phyloP scores from a whole-genome alignment of 78 protist genomes.

The Creolimax fragrantissima region DNA sequence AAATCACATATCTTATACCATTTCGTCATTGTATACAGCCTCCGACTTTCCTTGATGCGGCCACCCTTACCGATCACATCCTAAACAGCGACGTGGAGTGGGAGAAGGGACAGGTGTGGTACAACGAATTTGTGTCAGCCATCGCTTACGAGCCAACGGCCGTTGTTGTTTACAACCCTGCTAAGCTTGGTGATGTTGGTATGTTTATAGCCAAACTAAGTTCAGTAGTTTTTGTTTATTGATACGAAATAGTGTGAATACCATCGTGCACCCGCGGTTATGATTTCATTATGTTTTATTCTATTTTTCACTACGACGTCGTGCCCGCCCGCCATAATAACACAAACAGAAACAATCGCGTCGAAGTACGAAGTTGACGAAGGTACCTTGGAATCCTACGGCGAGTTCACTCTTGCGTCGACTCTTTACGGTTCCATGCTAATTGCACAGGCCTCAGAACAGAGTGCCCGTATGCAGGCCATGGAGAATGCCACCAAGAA shows the following conservation, averaged over 20 bases:
- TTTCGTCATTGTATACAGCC: no score
- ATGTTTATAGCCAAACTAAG: neutral
- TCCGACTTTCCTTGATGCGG: slow-evolving; percentile 32
- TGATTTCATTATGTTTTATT: no score
- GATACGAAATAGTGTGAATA: neutral
- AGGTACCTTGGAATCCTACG: neutral
- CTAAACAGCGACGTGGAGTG: neutral
- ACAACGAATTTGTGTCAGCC: slow-evolving; percentile 20
- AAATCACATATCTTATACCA: no score
- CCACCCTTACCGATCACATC: slow-evolving; percentile 12
- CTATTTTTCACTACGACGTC: no score
- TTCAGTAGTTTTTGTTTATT: no score
- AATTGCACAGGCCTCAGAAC: slow-evolving; percentile 32
- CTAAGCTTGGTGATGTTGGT: neutral
- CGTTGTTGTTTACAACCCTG: neutral
- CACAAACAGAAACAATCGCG: neutral
- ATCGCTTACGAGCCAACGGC: slow-evolving; percentile 12
- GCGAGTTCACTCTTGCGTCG: slow-evolving; percentile 24
- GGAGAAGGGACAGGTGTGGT: neutral
- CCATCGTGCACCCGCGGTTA: neutral
- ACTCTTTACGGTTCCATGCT: slow-evolving; percentile 18
- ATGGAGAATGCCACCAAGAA: slow-evolving; percentile 55
- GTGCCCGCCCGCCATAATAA: no score
- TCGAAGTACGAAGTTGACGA: slow-evolving; percentile 34
- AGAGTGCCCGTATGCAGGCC: slow-evolving; percentile 44